These are phyloP conservation scores for Dactylellina leptospora DNA, from an alignment of 2,329 filamentous ascomycete genomes.

Conservation along the genomic window DNA sequence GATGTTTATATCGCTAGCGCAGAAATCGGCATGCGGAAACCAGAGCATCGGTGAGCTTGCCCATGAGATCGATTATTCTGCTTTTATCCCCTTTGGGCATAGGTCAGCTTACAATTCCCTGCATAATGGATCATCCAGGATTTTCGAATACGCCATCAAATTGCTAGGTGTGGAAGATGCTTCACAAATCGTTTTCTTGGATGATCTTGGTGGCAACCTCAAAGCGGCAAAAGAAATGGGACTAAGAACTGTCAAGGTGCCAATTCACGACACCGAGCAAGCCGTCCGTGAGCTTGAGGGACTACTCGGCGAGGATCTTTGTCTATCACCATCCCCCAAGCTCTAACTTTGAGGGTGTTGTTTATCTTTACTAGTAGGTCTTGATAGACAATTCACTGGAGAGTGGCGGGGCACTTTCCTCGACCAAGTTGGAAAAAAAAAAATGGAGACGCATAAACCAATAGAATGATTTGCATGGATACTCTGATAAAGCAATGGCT, in stretches of 20 bases:
- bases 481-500: not conserved
- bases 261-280: slow-evolving; percentile 77
- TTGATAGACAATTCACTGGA: slow-evolving; percentile 1
- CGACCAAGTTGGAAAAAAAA: not conserved
- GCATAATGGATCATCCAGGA: slow-evolving; percentile 60
- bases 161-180: slow-evolving; percentile 67
- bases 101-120: not conserved
- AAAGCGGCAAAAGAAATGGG: slow-evolving; percentile 77
- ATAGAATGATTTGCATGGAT: slow-evolving; percentile 6
- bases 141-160: slow-evolving; percentile 78
- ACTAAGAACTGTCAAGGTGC: slow-evolving; percentile 84
- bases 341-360: slow-evolving; percentile 10
- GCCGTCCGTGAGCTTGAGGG: slow-evolving; percentile 83
- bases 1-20: slow-evolving; percentile 89
- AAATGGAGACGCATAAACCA: slow-evolving; percentile 8
- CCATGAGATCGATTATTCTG: not conserved
- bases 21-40: slow-evolving; percentile 87
- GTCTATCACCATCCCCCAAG: slow-evolving; percentile 22
- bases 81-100: not conserved
- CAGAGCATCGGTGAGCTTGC: slow-evolving; percentile 68
- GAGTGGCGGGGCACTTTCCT: slow-evolving; percentile 19
- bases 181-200: slow-evolving; percentile 82
- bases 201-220: slow-evolving; percentile 93
- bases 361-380: no score
- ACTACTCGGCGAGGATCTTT: slow-evolving; percentile 59